These are phyloP conservation scores for Pseudotsuga menziesii DNA, from an alignment of 75 land plant species.

Conservation along the genomic window DNA sequence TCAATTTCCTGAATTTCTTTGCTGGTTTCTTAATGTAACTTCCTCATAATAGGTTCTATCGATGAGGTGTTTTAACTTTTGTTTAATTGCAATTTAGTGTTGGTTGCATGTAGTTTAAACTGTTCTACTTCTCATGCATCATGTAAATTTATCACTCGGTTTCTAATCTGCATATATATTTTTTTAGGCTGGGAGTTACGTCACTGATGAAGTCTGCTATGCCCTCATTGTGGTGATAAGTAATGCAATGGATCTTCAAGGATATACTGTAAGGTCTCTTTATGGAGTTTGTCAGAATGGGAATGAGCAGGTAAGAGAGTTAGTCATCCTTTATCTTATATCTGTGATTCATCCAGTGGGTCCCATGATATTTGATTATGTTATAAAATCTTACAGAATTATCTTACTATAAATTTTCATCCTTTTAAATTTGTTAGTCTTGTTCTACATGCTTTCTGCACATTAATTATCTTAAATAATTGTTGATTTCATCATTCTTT, in stretches of 20 bases:
- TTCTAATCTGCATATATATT: background rate
- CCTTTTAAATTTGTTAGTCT: background rate
- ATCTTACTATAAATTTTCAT: background rate
- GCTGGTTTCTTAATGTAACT: too few relatives aligned
- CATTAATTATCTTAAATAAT: background rate
- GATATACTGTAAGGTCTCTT: constrained; percentile 81
- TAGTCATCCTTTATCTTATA: background rate
- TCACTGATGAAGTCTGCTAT: constrained; percentile 89
- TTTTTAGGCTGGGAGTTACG: constrained; percentile 87
- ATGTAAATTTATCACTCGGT: too few relatives aligned
- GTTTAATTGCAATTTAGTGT: background rate
- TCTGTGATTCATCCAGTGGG: background rate
- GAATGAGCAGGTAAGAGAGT: constrained; percentile 69
- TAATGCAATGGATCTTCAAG: constrained; percentile 95
- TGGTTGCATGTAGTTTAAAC: background rate
- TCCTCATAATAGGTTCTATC: background rate
- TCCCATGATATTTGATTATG: background rate
- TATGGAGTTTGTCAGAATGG: constrained; percentile 65
- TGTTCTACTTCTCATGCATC: background rate
- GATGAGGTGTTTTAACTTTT: background rate
- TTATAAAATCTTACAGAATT: background rate
- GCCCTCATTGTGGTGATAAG: constrained; percentile 86
- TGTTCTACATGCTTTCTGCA: background rate
- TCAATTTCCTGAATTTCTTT: too few relatives aligned
- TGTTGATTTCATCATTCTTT: background rate